Evolutionary conservation across 1,139 yeast species (phyloP), one percentile per base, ranked within the genome.

Genomic region (Blastobotrys serpentis): DNA sequence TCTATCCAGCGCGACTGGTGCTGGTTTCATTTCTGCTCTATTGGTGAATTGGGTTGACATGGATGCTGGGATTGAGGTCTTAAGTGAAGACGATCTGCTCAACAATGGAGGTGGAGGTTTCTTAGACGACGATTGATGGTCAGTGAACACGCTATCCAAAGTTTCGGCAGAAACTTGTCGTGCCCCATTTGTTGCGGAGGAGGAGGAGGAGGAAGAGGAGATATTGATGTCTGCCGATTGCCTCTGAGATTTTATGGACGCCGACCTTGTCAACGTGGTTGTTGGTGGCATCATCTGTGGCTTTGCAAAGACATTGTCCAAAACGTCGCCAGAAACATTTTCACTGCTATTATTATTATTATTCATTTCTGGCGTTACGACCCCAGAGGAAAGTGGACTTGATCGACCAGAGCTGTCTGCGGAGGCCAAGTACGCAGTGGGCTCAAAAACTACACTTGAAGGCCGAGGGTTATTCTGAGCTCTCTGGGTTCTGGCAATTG

Each of bases 1-100:
- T 29, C 29, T 21, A 5, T 25, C 29, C 37, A 17, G 13, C 19
- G 39, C 29, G 6, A 22, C 16, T 4, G 37, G 4, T 36, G 39
- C 21, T 5, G 23, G 41, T 19, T 22, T 19, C 41, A 37, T 37
- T 18, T 37, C 17, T 5, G 41, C 18, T 4, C 26, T 16, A 19
- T 37, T 19, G 26, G 41, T 37, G 21, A 42, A 26, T 26, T 42
- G 44, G 22, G 32, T 21, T 8, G 44, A 17, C 37, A 42, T 17
- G n/a, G 44, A 5, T 4, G 38, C 16, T 10, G 44, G 44, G 4
- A 42, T 25, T 13, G 47, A 38, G 19, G 40, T 26, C 34, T 22
- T 29, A 16, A 39, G 45, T 10, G 42, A 18, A 23, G 23, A 21
- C 34, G 49, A 42, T 4, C 46, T 6, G 26, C 10, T 10, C 10